Conservation (phyloP, 179 eudicot species). For the Spinacia oleracea region DNA sequence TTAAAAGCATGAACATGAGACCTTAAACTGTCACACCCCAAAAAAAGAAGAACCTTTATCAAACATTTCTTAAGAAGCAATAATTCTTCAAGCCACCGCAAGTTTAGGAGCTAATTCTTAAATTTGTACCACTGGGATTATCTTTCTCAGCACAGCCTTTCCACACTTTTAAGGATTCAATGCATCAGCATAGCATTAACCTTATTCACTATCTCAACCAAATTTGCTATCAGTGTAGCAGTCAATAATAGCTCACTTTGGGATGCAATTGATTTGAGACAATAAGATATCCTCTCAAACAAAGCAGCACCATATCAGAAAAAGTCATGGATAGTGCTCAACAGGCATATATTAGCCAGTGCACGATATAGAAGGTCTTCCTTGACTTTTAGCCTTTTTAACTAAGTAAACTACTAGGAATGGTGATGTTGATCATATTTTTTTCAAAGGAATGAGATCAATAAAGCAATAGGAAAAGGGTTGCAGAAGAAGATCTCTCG, state of each 20-base stretch:
- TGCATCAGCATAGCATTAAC: not conserved
- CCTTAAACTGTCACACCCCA: not conserved
- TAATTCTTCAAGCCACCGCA: not conserved
- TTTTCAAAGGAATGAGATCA: not conserved
- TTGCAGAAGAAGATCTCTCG: not conserved
- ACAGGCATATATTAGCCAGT: not conserved
- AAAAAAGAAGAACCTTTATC: not conserved
- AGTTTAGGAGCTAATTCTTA: not conserved
- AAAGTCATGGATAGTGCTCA: not conserved
- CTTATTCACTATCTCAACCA: not conserved
- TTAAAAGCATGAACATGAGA: not conserved
- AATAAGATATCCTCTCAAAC: not conserved
- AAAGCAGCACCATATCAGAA: not conserved
- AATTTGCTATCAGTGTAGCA: not conserved
- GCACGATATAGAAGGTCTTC: not conserved
- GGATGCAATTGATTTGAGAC: constrained; percentile 3
- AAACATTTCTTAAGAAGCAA: not conserved
- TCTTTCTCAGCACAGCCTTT: not conserved
- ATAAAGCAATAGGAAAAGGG: not conserved
- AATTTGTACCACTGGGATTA: not conserved
- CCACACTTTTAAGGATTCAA: not conserved
- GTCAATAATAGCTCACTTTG: not conserved
- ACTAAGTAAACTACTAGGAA: not conserved
- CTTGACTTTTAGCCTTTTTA: not conserved
- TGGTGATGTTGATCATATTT: not conserved